Base-by-base conservation (phyloP, 2,329 filamentous ascomycete genomes). In the Fusarium sp. region DNA sequence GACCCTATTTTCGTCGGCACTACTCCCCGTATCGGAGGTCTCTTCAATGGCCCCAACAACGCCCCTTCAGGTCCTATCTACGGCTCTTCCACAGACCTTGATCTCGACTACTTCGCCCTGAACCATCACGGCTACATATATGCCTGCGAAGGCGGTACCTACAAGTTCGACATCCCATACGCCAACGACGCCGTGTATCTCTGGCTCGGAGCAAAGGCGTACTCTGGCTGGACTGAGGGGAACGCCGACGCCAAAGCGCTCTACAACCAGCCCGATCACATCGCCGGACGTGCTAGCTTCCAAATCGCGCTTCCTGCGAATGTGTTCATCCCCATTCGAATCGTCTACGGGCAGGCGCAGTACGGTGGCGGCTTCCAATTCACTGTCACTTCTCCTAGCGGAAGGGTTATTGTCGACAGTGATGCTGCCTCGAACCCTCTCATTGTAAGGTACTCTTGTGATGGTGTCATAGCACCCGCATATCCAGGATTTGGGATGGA, bases 91-190 rank as follows among this genome's bases (percentile, higher is more conserved):
- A n/a, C 32, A 0, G 1, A 17, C 9, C 8, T 61, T 2, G 0
- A 2, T 1, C 17, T 36, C 0, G 17, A 54, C 6, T 61, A 46
- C 26, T 61, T 61, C 17, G 57, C 57, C 5, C 14, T 61, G 0
- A 61, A 61, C 40, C 57, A 61, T 2, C 55, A 54, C 4, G 56
- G 12, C 2, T 61, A 17, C 15, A 9, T 61, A 5, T 61, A 53
- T 6, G 11, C 21, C 14, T 61, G 57, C 34, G 46, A 61, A 0
- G 36, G 46, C 4, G 57, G 57, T 4, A 61, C 23, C 10, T 61
- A 61, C 28, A 61, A 36, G 19, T 46, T 61, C 1, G 14, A 61
- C 1, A 61, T 61, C 3, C 56, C 57, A 2, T 61, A 61, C 20
- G 17, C 34, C 2, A 61, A 61, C 4, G 57, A 61, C 9, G 57